Percentiles rank a stretch among this genome's conserved stretches.
These are phyloP conservation scores for Umbelopsis ramanniana DNA, from an alignment of 192 early-diverging fungal genomes.

Conservation along the genomic window DNA sequence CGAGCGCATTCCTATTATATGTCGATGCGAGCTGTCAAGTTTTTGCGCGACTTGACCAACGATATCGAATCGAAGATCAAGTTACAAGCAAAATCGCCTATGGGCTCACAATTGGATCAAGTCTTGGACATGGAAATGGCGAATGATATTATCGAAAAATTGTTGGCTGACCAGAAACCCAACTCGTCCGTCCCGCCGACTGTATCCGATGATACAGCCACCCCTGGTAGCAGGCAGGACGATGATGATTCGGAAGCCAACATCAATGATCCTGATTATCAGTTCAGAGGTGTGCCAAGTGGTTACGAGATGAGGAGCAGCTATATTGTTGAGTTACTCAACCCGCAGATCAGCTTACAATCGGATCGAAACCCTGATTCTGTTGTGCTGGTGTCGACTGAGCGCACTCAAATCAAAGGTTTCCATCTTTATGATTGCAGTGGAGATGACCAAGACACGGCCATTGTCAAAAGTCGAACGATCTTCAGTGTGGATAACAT, in stretches of 20 bases:
- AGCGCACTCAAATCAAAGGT: slow-evolving; percentile 61
- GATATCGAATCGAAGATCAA: slow-evolving; percentile 20
- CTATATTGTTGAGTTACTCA: slow-evolving; percentile 65
- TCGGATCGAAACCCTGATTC: slow-evolving; percentile 51
- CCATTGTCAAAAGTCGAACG: slow-evolving; percentile 65
- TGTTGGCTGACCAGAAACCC: slow-evolving; percentile 49
- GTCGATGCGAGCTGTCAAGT: slow-evolving; percentile 78
- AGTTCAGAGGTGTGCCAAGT: slow-evolving; percentile 56
- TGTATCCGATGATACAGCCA: slow-evolving; percentile 40
- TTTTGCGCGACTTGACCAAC: slow-evolving; percentile 70
- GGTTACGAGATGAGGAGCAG: slow-evolving; percentile 59
- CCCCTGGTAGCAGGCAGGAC: background rate
- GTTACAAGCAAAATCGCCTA: background rate
- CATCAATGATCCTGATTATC: slow-evolving; percentile 45
- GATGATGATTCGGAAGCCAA: slow-evolving; percentile 27
- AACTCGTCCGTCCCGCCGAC: slow-evolving; percentile 47
- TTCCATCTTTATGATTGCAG: slow-evolving; percentile 62
- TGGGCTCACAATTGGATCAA: slow-evolving; percentile 38
- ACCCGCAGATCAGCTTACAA: slow-evolving; percentile 77
- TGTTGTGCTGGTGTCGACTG: slow-evolving; percentile 59
- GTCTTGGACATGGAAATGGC: slow-evolving; percentile 27
- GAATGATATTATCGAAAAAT: slow-evolving; percentile 35
- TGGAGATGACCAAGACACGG: slow-evolving; percentile 38
- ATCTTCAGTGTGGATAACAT: slow-evolving; percentile 66
- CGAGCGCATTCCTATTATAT: slow-evolving; percentile 81